A percentile compares a stretch with the other conserved stretches of the same genome.
These are phyloP conservation scores for Coniella lustricola DNA, from an alignment of 2,329 filamentous ascomycete genomes.

Conservation along the genomic window DNA sequence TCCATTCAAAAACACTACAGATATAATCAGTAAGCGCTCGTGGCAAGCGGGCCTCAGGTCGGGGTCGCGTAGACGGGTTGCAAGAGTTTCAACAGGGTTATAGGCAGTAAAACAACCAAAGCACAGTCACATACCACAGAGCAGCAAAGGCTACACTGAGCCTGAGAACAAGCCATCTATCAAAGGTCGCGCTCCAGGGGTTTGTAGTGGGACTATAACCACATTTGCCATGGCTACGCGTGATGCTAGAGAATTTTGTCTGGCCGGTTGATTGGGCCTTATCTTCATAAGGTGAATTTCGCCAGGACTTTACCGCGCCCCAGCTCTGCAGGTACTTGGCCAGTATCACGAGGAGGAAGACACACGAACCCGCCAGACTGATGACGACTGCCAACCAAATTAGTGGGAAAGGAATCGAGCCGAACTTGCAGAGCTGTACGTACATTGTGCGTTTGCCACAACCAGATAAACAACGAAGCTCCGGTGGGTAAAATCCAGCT, in stretches of 20 bases:
- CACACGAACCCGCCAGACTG: conserved; percentile 6
- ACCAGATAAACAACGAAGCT: conserved; percentile 5
- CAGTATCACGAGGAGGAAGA: conserved; percentile 14
- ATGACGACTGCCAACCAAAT: conserved; percentile 1
- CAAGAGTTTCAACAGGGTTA: no score
- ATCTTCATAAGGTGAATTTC: background rate
- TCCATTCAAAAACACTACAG: conserved; percentile 13
- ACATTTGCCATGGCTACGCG: conserved; percentile 3
- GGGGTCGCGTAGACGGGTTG: no score
- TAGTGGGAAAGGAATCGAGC: background rate
- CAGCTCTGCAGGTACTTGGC: conserved; percentile 13
- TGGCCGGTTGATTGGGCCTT: background rate
- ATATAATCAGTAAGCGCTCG: background rate
- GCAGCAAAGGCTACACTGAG: conserved; percentile 11
- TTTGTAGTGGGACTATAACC: background rate
- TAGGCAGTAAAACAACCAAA: no score
- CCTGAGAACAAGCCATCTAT: conserved; percentile 13
- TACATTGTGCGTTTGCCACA: conserved; percentile 13
- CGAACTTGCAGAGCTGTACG: background rate
- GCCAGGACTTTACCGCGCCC: conserved; percentile 6
- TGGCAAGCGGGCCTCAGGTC: background rate
- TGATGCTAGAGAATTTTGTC: background rate
- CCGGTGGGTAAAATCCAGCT: conserved; percentile 6
- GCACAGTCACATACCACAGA: conserved; percentile 7
- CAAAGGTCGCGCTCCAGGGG: conserved; percentile 2